These are phyloP conservation scores for Sclerotinia trifoliorum DNA, from an alignment of 2,329 filamentous ascomycete species.

Conservation along the genomic window DNA sequence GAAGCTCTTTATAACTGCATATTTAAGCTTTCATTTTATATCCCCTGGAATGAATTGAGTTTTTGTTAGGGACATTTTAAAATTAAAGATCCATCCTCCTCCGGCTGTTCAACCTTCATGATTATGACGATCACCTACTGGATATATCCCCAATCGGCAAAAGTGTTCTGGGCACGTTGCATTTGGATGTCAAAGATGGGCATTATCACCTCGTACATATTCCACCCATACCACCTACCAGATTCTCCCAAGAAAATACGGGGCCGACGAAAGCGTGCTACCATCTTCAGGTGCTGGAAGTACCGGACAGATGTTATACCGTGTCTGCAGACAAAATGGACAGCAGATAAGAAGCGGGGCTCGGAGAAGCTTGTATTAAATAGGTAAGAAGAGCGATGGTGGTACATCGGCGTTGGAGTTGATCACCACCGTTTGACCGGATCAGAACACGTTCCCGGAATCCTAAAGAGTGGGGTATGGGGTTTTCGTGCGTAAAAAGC, in stretches of 20 bases:
- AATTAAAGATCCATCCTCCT: not conserved
- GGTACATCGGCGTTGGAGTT: not conserved
- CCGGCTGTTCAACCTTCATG: not conserved
- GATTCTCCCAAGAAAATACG: not conserved
- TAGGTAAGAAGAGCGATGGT: constrained; percentile 8
- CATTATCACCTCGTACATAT: not conserved
- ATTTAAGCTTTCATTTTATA: not conserved
- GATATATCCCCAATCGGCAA: not conserved
- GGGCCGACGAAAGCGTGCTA: not conserved
- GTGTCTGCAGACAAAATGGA: not conserved
- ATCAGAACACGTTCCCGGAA: not conserved
- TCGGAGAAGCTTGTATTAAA: not conserved
- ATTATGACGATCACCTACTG: not conserved
- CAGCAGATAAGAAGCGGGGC: not conserved
- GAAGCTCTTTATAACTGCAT: not conserved
- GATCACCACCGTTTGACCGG: not conserved
- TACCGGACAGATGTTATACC: not conserved
- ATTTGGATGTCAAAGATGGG: not conserved
- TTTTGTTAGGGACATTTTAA: not conserved
- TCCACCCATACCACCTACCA: not conserved
- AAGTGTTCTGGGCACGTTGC: not conserved
- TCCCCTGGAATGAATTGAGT: not conserved
- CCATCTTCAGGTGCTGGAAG: not conserved
- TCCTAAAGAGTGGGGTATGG: not conserved
- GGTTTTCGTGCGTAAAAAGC: not conserved